phyloP scores from a whole-genome alignment of 805 yeast species.

The Maudiozyma barnettii region DNA sequence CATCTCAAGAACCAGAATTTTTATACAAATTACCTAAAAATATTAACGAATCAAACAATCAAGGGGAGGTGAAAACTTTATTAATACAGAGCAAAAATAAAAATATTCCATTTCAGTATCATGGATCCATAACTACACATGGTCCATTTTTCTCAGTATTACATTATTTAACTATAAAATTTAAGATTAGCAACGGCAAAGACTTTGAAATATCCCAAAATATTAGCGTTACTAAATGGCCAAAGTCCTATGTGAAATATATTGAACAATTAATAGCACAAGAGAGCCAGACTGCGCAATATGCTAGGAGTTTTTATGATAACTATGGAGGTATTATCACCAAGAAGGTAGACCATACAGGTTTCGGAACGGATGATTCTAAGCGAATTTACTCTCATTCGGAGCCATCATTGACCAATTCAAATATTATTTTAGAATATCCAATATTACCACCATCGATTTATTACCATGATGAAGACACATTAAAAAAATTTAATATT shows the following conservation, averaged over 20 bases:
- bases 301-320: constrained; percentile 27
- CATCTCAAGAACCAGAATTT: constrained; percentile 26
- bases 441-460: constrained; percentile 31
- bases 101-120: constrained; percentile 32
- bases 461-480: constrained; percentile 16
- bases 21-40: constrained; percentile 13
- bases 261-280: constrained; percentile 43
- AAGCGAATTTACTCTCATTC: not conserved
- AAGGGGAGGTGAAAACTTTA: constrained; percentile 11
- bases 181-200: constrained; percentile 40
- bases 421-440: constrained; percentile 23
- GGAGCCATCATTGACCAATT: not conserved
- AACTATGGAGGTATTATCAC: constrained; percentile 30
- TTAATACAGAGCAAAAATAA: constrained; percentile 25
- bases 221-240: constrained; percentile 46
- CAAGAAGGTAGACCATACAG: constrained; percentile 8
- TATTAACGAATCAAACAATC: not conserved
- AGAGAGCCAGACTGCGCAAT: constrained; percentile 41
- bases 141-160: constrained; percentile 40
- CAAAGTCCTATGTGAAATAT: constrained; percentile 38
- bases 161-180: constrained; percentile 42
- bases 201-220: constrained; percentile 44
- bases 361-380: constrained; percentile 6
- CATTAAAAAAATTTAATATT: constrained; percentile 17
- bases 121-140: constrained; percentile 39